These are phyloP conservation scores for Aspergillus alliaceus DNA, from an alignment of 2,329 filamentous ascomycete genomes.

Conservation along the genomic window DNA sequence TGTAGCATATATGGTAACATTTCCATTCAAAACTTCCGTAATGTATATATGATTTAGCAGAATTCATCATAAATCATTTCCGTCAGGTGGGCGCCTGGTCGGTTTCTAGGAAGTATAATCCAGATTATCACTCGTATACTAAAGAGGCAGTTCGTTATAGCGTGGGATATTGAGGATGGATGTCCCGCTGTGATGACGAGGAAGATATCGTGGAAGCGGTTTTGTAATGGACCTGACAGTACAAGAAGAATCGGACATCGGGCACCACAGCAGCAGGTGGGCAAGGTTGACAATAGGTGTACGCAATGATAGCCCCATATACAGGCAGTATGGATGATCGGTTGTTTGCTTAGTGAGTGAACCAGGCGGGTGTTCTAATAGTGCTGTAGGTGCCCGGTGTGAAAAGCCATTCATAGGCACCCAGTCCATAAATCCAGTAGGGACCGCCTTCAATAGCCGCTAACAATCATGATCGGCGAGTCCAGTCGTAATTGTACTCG, in stretches of 20 bases:
- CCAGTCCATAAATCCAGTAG: neutral
- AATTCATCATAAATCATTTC: neutral
- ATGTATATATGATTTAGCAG: neutral
- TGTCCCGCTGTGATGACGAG: neutral
- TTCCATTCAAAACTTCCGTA: neutral
- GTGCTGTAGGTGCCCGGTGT: neutral
- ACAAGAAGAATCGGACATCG: neutral
- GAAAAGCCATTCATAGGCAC: neutral
- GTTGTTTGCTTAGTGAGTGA: neutral
- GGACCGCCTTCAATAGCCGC: neutral
- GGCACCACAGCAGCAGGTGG: neutral
- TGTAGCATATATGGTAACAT: neutral
- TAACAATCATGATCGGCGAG: slow-evolving; percentile 13
- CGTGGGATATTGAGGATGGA: neutral
- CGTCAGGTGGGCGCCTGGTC: neutral
- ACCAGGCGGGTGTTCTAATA: neutral
- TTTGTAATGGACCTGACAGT: neutral
- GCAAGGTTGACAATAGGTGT: neutral
- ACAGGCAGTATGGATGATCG: neutral
- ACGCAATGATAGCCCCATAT: neutral
- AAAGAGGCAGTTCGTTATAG: neutral
- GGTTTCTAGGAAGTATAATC: neutral
- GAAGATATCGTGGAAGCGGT: no score
- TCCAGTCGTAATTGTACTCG: slow-evolving; percentile 20
- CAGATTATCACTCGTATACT: neutral